Evolutionary conservation across 768 basidiomycete species (phyloP).

Genomic region (Hemileccinum impolitum): DNA sequence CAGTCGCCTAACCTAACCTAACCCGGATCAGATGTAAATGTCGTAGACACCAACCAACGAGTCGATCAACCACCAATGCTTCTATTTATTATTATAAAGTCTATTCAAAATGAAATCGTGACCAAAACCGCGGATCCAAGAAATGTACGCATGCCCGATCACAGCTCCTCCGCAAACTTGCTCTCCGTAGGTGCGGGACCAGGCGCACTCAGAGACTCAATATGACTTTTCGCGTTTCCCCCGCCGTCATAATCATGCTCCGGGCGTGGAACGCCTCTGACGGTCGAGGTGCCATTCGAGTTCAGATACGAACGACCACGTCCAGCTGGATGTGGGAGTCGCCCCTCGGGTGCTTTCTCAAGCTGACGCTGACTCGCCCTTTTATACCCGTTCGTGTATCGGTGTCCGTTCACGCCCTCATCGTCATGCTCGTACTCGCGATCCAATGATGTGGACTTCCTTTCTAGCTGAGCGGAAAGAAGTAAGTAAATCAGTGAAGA

Average conservation of each 20-base stretch:
- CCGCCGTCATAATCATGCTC: slow-evolving; percentile 13
- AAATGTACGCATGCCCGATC: slow-evolving; percentile 2
- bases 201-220: slow-evolving; percentile 16
- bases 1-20: no score
- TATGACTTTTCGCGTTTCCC: neutral
- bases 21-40: no score
- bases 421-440: neutral
- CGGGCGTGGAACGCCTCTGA: slow-evolving; percentile 3
- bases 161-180: slow-evolving; percentile 25
- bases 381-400: slow-evolving; percentile 27
- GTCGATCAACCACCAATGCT: no score
- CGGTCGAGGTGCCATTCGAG: slow-evolving; percentile 12
- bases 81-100: no score
- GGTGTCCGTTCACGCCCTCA: neutral
- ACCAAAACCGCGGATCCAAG: neutral
- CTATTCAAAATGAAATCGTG: no score
- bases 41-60: no score
- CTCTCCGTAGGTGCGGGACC: slow-evolving; percentile 35
- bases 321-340: slow-evolving; percentile 30
- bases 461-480: slow-evolving; percentile 40
- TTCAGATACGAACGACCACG: neutral
- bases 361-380: slow-evolving; percentile 57
- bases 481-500: slow-evolving; percentile 3
- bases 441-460: slow-evolving; percentile 32
- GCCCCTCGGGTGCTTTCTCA: slow-evolving; percentile 72